Conservation (phyloP, 768 basidiomycete genomes). For the Ramaria sp. region DNA sequence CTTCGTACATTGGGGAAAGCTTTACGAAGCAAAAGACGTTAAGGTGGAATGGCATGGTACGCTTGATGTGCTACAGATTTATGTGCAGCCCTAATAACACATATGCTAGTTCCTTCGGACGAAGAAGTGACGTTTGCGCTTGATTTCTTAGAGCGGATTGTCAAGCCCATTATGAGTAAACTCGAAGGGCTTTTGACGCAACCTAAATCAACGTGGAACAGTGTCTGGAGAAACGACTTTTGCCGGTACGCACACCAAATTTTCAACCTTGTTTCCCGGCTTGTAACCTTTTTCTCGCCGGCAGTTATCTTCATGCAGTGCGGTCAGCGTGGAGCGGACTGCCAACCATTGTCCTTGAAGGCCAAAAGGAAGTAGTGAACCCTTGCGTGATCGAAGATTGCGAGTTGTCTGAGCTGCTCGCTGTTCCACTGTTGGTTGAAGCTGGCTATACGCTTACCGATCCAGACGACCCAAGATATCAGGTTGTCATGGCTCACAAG, state of each 20-base stretch:
- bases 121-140: conserved; percentile 74
- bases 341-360: conserved; percentile 54
- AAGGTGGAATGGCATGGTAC: conserved; percentile 82
- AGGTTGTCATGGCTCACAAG: conserved; percentile 46
- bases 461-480: conserved; percentile 64
- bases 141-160: conserved; percentile 63
- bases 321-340: conserved; percentile 73
- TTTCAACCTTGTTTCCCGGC: background rate
- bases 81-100: background rate
- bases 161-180: conserved; percentile 51
- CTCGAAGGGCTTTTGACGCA: conserved; percentile 53
- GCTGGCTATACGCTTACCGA: conserved; percentile 71
- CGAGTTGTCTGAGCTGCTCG: conserved; percentile 64
- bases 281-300: background rate
- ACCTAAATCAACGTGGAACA: conserved; percentile 48
- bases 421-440: conserved; percentile 52
- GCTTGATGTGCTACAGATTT: conserved; percentile 11
- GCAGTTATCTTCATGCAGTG: conserved; percentile 56
- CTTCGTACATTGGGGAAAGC: conserved; percentile 66
- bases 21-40: conserved; percentile 71
- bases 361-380: conserved; percentile 44
- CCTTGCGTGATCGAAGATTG: conserved; percentile 48
- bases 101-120: conserved; percentile 38
- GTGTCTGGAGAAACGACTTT: conserved; percentile 63
- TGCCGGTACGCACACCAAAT: conserved; percentile 48